phyloP scores from a whole-genome alignment of 805 yeast species.

The Myxozyma vanderwaltii region DNA sequence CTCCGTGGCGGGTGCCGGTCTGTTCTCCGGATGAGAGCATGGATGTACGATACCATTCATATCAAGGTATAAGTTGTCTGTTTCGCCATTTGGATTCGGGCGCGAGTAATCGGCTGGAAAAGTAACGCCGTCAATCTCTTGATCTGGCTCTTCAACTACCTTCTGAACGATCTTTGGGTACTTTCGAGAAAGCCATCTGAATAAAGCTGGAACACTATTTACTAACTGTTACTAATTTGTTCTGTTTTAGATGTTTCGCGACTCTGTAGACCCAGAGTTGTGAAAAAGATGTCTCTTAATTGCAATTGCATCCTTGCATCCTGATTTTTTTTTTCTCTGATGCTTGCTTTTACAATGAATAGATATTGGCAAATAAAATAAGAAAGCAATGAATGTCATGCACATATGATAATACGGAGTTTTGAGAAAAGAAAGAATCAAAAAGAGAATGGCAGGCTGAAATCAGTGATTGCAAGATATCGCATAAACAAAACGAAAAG shows the following conservation, averaged over 20 bases:
- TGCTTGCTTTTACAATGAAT: conserved; percentile 13
- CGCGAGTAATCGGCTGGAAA: conserved; percentile 68
- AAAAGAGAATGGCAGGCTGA: neutral
- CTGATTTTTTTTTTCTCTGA: neutral
- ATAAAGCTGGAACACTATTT: conserved; percentile 88
- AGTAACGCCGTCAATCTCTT: conserved; percentile 57
- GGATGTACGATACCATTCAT: conserved; percentile 99
- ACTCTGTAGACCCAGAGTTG: conserved; percentile 6
- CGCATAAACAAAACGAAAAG: neutral
- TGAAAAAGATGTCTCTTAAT: neutral
- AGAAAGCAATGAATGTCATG: neutral
- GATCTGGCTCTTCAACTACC: conserved; percentile 70
- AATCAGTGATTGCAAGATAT: neutral
- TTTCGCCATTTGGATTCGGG: conserved; percentile 93
- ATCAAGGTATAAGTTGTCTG: conserved; percentile 89
- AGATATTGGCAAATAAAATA: neutral
- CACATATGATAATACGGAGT: neutral
- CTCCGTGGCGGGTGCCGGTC: conserved; percentile 94
- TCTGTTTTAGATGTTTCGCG: neutral
- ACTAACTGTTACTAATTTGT: conserved; percentile 7
- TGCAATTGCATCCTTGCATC: neutral
- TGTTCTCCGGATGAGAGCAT: conserved; percentile 96
- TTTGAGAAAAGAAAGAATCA: neutral
- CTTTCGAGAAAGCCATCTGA: conserved; percentile 90
- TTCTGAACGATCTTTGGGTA: conserved; percentile 94